Conservation (phyloP, 1,139 yeast genomes). For the Barnettozyma hawaiiensis region DNA sequence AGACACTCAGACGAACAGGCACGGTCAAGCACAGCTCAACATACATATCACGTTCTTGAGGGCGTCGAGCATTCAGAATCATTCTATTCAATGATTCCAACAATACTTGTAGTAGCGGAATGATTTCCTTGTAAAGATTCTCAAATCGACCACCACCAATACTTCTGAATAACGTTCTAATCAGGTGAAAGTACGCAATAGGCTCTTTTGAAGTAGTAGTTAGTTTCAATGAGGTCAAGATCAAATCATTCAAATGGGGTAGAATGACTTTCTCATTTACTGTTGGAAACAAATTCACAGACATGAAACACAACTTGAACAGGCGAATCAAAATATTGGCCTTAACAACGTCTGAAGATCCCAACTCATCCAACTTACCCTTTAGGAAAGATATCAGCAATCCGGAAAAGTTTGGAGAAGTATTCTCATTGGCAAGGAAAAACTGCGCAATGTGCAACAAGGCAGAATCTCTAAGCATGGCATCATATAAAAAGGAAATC, state of each 20-base stretch:
- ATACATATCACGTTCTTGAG: slow-evolving; percentile 87
- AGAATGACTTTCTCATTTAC: slow-evolving; percentile 81
- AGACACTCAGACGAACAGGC: slow-evolving; percentile 86
- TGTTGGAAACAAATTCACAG: slow-evolving; percentile 85
- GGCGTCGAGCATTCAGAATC: slow-evolving; percentile 76
- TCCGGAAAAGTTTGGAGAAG: slow-evolving; percentile 92
- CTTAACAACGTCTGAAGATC: slow-evolving; percentile 72
- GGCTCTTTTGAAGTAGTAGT: slow-evolving; percentile 93
- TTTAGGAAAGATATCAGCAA: slow-evolving; percentile 71
- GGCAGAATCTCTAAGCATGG: slow-evolving; percentile 82
- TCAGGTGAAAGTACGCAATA: slow-evolving; percentile 78
- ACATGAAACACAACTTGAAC: slow-evolving; percentile 91
- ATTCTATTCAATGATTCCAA: slow-evolving; percentile 81
- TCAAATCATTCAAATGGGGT: slow-evolving; percentile 81
- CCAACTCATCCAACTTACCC: slow-evolving; percentile 69
- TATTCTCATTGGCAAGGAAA: slow-evolving; percentile 87
- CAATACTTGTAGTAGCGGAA: slow-evolving; percentile 83
- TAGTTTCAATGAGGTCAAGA: slow-evolving; percentile 70
- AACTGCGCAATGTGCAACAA: slow-evolving; percentile 88
- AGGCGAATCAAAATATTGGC: slow-evolving; percentile 78
- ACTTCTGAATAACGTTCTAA: slow-evolving; percentile 85
- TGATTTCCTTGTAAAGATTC: slow-evolving; percentile 81
- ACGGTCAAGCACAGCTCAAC: slow-evolving; percentile 93
- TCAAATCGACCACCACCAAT: slow-evolving; percentile 97
- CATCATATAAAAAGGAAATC: slow-evolving; percentile 68